Evolutionary conservation across 371 early-diverging fungal genomes (phyloP).

Genomic region (Mitosporidium daphniae): DNA sequence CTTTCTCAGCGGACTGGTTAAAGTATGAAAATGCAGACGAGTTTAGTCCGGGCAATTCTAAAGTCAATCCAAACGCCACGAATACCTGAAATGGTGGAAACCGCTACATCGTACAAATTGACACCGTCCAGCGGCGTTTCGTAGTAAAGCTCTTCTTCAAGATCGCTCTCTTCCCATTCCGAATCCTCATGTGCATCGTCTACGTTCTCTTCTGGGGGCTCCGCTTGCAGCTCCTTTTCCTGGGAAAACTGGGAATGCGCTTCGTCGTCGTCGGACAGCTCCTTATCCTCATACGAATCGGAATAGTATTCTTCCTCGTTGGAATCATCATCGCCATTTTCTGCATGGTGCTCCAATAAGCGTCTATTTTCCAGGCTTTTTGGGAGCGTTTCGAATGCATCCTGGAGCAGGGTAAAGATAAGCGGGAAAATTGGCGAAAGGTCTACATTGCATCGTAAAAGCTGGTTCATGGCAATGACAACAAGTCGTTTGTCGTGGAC

Average conservation of each 20-base stretch:
- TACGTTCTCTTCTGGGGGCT: constrained; percentile 5
- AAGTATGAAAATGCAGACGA: too few relatives aligned
- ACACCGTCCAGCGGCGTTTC: constrained; percentile 44
- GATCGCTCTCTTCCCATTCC: constrained; percentile 16
- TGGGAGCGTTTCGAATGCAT: constrained; percentile 26
- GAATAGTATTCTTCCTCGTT: constrained; percentile 5
- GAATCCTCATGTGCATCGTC: constrained; percentile 19
- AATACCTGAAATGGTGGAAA: too few relatives aligned
- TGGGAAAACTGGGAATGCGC: constrained; percentile 19
- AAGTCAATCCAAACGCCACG: too few relatives aligned
- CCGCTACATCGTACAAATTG: too few relatives aligned
- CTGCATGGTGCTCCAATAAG: constrained; percentile 5
- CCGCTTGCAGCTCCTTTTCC: constrained; percentile 12
- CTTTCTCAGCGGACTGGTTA: too few relatives aligned
- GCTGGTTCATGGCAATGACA: constrained; percentile 30
- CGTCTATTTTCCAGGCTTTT: constrained; percentile 31
- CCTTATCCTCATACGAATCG: constrained; percentile 5
- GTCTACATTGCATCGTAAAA: constrained; percentile 23
- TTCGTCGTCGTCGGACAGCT: constrained; percentile 2
- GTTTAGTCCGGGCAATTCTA: too few relatives aligned
- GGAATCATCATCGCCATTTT: constrained; percentile 10
- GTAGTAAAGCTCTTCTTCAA: constrained; percentile 30
- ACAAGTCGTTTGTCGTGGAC: constrained; percentile 66
- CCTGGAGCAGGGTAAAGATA: constrained; percentile 19
- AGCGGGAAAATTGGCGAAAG: constrained; percentile 22